Conservation (phyloP, 2,329 filamentous ascomycete genomes). For the Acarospora socialis region DNA sequence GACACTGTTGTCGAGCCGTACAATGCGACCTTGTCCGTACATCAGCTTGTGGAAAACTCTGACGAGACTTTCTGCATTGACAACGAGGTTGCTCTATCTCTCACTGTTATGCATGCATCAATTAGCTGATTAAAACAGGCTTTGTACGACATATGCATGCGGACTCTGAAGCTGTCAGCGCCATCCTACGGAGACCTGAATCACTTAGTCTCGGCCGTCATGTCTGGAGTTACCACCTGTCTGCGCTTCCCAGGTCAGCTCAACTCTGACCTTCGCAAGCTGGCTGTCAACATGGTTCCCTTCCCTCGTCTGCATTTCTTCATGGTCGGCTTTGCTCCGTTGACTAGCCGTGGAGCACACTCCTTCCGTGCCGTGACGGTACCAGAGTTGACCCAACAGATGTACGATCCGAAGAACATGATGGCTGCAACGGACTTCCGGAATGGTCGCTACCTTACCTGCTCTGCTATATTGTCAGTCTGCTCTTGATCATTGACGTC, state of each 20-base stretch:
- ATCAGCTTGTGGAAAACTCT: conserved; percentile 99
- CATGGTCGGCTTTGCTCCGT: conserved; percentile 99
- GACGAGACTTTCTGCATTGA: conserved; percentile 99
- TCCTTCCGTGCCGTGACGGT: conserved; percentile 97
- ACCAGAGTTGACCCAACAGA: conserved; percentile 97
- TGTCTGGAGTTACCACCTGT: conserved; percentile 98
- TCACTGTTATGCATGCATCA: not conserved
- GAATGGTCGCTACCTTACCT: conserved; percentile 98
- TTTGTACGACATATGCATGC: conserved; percentile 99
- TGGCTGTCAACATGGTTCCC: conserved; percentile 99
- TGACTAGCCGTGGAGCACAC: conserved; percentile 83
- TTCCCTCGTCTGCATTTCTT: conserved; percentile 99
- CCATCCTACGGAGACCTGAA: conserved; percentile 98
- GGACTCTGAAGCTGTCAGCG: conserved; percentile 96
- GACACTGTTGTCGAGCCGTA: conserved; percentile 99
- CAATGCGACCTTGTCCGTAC: conserved; percentile 97
- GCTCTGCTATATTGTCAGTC: conserved; percentile 86
- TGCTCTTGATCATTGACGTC: conserved; percentile 4
- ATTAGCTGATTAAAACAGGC: conserved; percentile 36
- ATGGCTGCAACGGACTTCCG: conserved; percentile 99
- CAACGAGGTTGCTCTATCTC: conserved; percentile 63
- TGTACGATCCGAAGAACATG: conserved; percentile 99
- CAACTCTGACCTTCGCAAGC: conserved; percentile 98
- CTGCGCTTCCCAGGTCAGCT: conserved; percentile 98
- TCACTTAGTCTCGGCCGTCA: conserved; percentile 98